Conservation (phyloP, 306 rosid species). For the Dalbergia cochinchinensis region DNA sequence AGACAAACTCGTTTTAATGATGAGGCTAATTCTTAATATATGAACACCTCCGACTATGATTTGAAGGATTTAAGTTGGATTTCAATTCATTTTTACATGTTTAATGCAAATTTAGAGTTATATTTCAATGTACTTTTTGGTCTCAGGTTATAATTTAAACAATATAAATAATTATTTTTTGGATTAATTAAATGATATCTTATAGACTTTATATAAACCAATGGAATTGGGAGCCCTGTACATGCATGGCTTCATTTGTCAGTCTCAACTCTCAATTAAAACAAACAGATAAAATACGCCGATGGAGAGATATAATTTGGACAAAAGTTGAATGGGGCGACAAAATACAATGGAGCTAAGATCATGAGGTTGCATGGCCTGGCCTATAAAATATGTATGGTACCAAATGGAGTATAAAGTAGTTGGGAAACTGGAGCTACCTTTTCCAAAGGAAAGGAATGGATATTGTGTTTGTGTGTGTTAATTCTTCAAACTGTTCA, state of each 20-base stretch:
- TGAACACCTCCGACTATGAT: background rate
- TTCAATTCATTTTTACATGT: background rate
- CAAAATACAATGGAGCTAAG: background rate
- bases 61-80: background rate
- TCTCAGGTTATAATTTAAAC: background rate
- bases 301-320: background rate
- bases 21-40: background rate
- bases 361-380: constrained; percentile 18
- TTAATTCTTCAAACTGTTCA: constrained; percentile 20
- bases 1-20: no score
- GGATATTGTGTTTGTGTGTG: constrained; percentile 8
- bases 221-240: background rate
- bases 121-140: no score
- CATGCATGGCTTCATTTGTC: background rate
- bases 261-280: background rate
- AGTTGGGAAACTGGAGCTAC: constrained; percentile 53
- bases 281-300: background rate
- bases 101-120: background rate
- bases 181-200: no score
- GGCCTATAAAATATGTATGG: constrained; percentile 9
- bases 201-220: no score
- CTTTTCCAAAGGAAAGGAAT: constrained; percentile 41
- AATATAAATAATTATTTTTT: no score
- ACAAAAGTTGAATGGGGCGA: background rate
- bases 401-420: constrained; percentile 27